These are phyloP conservation scores for Tricholoma flavovirens DNA, from an alignment of 768 basidiomycete species.

Conservation along the genomic window DNA sequence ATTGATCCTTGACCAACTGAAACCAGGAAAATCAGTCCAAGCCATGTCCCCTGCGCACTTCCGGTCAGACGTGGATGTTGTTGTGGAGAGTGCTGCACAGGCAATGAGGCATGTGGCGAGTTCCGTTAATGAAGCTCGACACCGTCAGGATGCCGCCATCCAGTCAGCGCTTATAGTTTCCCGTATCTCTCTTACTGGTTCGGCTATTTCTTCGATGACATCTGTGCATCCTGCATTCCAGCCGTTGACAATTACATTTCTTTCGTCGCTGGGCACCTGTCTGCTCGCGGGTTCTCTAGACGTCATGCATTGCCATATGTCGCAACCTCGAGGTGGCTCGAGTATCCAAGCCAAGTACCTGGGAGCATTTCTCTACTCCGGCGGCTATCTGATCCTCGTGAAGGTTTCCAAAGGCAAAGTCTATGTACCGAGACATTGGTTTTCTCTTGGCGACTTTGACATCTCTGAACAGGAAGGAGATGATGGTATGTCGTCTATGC, in stretches of 20 bases:
- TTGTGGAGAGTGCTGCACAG: constrained; percentile 50
- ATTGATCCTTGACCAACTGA: constrained; percentile 75
- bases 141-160: constrained; percentile 54
- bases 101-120: constrained; percentile 74
- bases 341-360: constrained; percentile 79
- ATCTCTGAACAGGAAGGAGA: constrained; percentile 62
- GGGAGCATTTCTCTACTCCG: constrained; percentile 83
- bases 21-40: constrained; percentile 27
- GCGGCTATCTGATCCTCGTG: constrained; percentile 81
- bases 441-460: constrained; percentile 69
- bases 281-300: constrained; percentile 83
- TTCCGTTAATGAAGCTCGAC: constrained; percentile 77
- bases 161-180: constrained; percentile 67
- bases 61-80: constrained; percentile 33
- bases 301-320: constrained; percentile 66
- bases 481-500: constrained; percentile 54
- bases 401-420: constrained; percentile 75
- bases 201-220: constrained; percentile 20
- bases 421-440: constrained; percentile 90
- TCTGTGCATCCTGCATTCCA: constrained; percentile 27
- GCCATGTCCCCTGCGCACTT: constrained; percentile 15
- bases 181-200: constrained; percentile 45
- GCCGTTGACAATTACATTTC: constrained; percentile 46
- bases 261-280: constrained; percentile 74
- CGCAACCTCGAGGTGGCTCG: constrained; percentile 37